Conservation (phyloP, 306 rosid species). For the Lathyrus aphaca region DNA sequence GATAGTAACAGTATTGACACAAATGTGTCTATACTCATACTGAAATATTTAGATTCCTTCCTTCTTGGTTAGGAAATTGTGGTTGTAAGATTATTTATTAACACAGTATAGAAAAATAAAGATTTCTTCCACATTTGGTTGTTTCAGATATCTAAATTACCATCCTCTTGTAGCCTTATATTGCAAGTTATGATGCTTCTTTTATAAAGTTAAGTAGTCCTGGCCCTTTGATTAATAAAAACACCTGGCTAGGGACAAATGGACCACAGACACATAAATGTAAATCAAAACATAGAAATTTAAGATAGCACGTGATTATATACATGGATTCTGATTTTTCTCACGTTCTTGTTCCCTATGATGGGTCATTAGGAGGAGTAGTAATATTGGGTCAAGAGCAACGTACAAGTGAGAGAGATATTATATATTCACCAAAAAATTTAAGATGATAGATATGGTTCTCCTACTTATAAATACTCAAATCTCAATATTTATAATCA, state of each 20-base stretch:
- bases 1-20: constrained; percentile 31
- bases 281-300: neutral
- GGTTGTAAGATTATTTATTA: constrained; percentile 9
- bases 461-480: too few species aligned
- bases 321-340: neutral
- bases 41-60: too few species aligned
- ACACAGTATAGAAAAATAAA: constrained; percentile 2
- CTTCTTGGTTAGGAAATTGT: too few species aligned
- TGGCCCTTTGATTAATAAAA: neutral
- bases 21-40: too few species aligned
- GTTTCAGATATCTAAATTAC: neutral
- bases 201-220: neutral
- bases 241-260: neutral
- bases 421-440: too few species aligned
- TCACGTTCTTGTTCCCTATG: neutral
- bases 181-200: neutral
- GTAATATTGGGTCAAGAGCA: too few species aligned
- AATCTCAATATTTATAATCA: too few species aligned
- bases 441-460: too few species aligned
- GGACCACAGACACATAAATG: neutral
- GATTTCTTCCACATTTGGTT: too few species aligned
- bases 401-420: too few species aligned
- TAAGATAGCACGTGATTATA: neutral
- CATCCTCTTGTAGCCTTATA: neutral
- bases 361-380: too few species aligned